These are phyloP conservation scores for Globisporangium ultimum DNA, from an alignment of 352 stramenopile species.

Conservation along the genomic window DNA sequence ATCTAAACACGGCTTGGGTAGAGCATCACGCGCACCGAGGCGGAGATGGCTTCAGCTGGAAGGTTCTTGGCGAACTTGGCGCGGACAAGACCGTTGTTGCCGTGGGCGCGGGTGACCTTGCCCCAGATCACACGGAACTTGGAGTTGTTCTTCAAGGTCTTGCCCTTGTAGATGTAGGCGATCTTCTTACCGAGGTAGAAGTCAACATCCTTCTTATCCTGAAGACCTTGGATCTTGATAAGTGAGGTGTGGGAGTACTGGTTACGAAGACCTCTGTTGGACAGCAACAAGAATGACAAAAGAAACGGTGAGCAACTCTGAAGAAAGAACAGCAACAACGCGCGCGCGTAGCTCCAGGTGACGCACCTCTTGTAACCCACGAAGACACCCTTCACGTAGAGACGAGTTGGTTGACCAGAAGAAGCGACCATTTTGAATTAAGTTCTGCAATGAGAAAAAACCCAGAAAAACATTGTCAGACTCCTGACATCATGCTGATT, in stretches of 20 bases:
- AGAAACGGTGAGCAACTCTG: no score
- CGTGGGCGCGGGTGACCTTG: conserved; percentile 96
- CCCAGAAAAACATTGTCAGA: background rate
- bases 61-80: conserved; percentile 99
- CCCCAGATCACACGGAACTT: conserved; percentile 99
- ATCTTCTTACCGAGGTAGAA: conserved; percentile 99
- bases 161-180: conserved; percentile 99
- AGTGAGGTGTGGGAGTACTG: conserved; percentile 98
- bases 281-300: no score
- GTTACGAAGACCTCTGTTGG: conserved; percentile 89
- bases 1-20: conserved; percentile 98
- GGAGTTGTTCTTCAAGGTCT: conserved; percentile 92
- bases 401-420: conserved; percentile 90
- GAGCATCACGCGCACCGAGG: conserved; percentile 98
- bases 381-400: conserved; percentile 99
- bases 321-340: no score
- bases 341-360: background rate
- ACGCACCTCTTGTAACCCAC: conserved; percentile 96
- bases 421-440: conserved; percentile 89
- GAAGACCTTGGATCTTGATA: conserved; percentile 99
- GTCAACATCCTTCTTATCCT: conserved; percentile 97
- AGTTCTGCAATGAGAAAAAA: conserved; percentile 41
- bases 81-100: conserved; percentile 97
- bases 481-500: background rate
- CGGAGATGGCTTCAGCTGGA: conserved; percentile 94